These are phyloP conservation scores for Stentor coeruleus DNA, from an alignment of 73 alveolate genomes.

Conservation along the genomic window DNA sequence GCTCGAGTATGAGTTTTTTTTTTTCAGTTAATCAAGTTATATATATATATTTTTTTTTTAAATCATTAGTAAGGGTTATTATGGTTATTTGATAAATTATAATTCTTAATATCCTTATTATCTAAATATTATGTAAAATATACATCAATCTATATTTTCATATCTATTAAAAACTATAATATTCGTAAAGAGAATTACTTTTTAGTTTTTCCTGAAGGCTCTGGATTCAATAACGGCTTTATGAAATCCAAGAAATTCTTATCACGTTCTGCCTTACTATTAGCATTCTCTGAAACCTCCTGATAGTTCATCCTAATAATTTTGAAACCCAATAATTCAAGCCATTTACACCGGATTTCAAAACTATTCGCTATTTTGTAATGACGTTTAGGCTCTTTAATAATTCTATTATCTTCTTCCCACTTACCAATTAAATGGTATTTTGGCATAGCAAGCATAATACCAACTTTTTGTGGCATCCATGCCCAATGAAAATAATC, in stretches of 20 bases:
- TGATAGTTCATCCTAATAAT: slow-evolving; percentile 6
- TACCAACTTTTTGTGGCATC: slow-evolving; percentile 12
- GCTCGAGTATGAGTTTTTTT: too few species aligned
- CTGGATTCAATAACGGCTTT: too few species aligned
- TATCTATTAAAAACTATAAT: too few species aligned
- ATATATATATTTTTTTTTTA: too few species aligned
- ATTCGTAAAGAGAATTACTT: too few species aligned
- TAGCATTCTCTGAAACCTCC: not conserved
- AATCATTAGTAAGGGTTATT: too few species aligned
- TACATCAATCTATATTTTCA: too few species aligned
- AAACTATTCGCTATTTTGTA: not conserved
- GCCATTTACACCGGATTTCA: slow-evolving; percentile 9
- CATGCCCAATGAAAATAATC: not conserved
- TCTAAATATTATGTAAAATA: too few species aligned
- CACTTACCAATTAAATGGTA: not conserved
- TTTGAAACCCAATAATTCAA: slow-evolving; percentile 14
- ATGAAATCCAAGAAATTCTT: not conserved
- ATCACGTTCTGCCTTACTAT: not conserved
- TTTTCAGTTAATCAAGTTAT: too few species aligned
- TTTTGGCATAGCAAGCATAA: not conserved
- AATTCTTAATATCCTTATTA: too few species aligned
- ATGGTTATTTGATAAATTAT: too few species aligned
- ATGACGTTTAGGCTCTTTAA: slow-evolving; percentile 7
- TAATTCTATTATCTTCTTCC: slow-evolving; percentile 3
- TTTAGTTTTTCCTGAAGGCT: too few species aligned